Evolutionary conservation across 2,329 filamentous ascomycete species (phyloP), one percentile per base, ranked within the genome.

Genomic region (Trichoderma aggressivum): DNA sequence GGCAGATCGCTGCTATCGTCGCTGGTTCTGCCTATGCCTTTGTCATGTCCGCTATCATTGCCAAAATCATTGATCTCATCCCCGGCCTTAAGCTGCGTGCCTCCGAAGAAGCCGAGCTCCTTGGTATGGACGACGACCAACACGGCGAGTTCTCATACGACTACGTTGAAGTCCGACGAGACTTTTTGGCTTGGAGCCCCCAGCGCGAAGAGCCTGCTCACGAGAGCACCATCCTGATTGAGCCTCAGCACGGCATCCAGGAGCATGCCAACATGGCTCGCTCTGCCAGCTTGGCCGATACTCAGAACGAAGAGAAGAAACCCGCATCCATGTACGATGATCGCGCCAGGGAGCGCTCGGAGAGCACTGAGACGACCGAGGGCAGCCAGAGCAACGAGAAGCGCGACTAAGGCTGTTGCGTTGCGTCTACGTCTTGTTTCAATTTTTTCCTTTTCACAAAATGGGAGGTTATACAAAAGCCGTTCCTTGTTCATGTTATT

Each of bases 131-230:
- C 78, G 93, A 95, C 79, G 92, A 95, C 82, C 93, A 96, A 83
- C 92, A 95, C 76, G 93, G 93, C 81, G 93, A 96, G 82, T 96
- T 95, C 79, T 93, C 92, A 14, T 95, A 95, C 85, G 93, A 96
- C 81, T 96, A 95, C 80, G 93, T 96, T 75, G 93, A 96, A 86
- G 92, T 95, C 72, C 91, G 93, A 78, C 90, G 93, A 77, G 93
- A 96, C 82, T 96, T 94, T 85, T 88, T 96, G 50, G 93, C 93
- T 72, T 96, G 93, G 93, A 94, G 92, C 34, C 93, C 93, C 1
- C 89, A 91, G 39, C 91, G 91, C 78, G 86, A 84, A 73, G 89
- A 92, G 75, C 91, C 89, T 30, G 85, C 86, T 63, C 81, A 85
- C 71, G 83, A 87, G 73, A 88, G 89, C 72, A 85, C 87, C 77